Conservation (phyloP, 177 flowering plant species). For the Vitis hybrid region DNA sequence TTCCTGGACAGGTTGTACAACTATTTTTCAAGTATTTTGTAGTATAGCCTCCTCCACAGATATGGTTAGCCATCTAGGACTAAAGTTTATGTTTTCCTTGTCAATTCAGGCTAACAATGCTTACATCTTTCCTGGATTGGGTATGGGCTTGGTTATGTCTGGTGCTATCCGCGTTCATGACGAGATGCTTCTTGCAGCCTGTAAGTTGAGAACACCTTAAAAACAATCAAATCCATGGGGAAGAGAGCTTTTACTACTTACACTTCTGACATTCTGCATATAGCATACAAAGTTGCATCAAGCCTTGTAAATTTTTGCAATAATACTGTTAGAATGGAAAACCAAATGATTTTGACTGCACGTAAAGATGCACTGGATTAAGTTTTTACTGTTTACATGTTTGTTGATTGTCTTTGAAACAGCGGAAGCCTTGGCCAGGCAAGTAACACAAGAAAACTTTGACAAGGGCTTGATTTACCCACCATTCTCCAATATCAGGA, state of each 20-base stretch:
- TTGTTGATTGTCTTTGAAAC: conserved; percentile 4
- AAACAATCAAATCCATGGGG: background rate
- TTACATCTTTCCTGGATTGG: conserved; percentile 94
- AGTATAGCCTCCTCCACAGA: background rate
- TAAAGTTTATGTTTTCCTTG: conserved; percentile 3
- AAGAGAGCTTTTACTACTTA: no score
- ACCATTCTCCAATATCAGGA: conserved; percentile 73
- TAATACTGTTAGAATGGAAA: no score
- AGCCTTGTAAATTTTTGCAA: background rate
- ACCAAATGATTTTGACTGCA: no score
- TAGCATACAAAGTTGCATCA: background rate
- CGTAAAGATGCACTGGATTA: no score
- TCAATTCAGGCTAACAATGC: conserved; percentile 82
- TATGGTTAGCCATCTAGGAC: conserved; percentile 2
- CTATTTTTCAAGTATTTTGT: background rate
- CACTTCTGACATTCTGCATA: no score
- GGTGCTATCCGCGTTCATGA: conserved; percentile 95
- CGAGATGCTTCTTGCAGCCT: conserved; percentile 91
- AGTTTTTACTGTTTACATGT: background rate
- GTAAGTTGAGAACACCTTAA: conserved; percentile 42
- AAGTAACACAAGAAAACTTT: conserved; percentile 66
- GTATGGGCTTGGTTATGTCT: conserved; percentile 83
- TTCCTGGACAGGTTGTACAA: conserved; percentile 76
- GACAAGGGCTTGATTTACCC: conserved; percentile 82
- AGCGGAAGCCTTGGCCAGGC: conserved; percentile 86